Percentiles rank a stretch among this genome's conserved stretches.
Conservation (phyloP, 805 yeast species). For the Maudiozyma barnettii region DNA sequence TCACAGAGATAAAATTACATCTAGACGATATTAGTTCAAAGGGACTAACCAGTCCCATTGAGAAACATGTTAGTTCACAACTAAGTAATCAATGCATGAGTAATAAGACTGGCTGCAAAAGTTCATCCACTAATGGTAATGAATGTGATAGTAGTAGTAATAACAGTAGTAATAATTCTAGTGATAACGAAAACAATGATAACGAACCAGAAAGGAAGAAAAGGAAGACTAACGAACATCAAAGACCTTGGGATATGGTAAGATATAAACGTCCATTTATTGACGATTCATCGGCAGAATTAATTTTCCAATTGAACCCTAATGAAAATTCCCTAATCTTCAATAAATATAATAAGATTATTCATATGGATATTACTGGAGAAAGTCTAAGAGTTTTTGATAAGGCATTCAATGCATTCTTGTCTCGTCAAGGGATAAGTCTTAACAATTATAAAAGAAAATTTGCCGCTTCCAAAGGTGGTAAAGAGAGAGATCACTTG, state of each 20-base stretch:
- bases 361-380: constrained; percentile 14
- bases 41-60: constrained; percentile 32
- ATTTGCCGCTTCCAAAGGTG: constrained; percentile 2
- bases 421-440: constrained; percentile 4
- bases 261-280: constrained; percentile 38
- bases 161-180: background rate
- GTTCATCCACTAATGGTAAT: background rate
- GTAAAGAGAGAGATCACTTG: constrained; percentile 5
- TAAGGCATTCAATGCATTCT: constrained; percentile 1
- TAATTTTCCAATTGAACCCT: constrained; percentile 34
- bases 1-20: constrained; percentile 48
- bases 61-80: background rate
- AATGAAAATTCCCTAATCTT: constrained; percentile 22
- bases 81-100: constrained; percentile 4
- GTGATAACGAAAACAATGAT: constrained; percentile 1
- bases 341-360: constrained; percentile 21
- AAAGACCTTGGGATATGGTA: constrained; percentile 11
- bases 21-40: constrained; percentile 30
- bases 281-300: constrained; percentile 29
- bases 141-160: background rate
- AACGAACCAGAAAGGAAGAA: background rate
- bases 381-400: constrained; percentile 2
- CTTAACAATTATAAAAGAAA: constrained; percentile 7
- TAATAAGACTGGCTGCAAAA: background rate
- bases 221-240: background rate